phyloP scores from a whole-genome alignment of 148 eudicot genomes.

The Camellia granthamiana region DNA sequence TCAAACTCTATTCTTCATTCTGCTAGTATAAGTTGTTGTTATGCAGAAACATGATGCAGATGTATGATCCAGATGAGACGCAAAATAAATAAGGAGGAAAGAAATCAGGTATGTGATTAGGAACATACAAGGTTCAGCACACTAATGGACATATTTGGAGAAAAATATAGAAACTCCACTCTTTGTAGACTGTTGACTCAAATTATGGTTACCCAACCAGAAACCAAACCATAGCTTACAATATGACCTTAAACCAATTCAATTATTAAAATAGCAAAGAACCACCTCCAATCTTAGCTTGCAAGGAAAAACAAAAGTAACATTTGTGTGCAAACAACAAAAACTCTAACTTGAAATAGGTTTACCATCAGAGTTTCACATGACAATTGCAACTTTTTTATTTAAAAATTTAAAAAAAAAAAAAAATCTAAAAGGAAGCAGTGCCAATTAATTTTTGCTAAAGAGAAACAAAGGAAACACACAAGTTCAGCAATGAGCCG shows the following conservation, averaged over 20 bases:
- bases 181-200: neutral
- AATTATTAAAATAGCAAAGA: neutral
- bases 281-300: neutral
- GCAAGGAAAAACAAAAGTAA: neutral
- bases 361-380: neutral
- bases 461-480: neutral
- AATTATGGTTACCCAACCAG: neutral
- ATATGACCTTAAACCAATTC: neutral
- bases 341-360: neutral
- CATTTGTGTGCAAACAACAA: neutral
- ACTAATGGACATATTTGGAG: neutral
- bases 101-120: neutral
- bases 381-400: neutral
- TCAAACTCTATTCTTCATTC: neutral
- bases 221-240: neutral
- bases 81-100: neutral
- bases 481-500: too few species aligned
- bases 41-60: neutral
- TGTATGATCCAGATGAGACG: neutral
- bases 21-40: neutral
- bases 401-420: neutral
- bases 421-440: neutral
- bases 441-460: neutral
- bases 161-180: neutral
- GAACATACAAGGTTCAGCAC: neutral